phyloP scores from a whole-genome alignment of 805 yeast genomes.

The Metschnikowia proteae region DNA sequence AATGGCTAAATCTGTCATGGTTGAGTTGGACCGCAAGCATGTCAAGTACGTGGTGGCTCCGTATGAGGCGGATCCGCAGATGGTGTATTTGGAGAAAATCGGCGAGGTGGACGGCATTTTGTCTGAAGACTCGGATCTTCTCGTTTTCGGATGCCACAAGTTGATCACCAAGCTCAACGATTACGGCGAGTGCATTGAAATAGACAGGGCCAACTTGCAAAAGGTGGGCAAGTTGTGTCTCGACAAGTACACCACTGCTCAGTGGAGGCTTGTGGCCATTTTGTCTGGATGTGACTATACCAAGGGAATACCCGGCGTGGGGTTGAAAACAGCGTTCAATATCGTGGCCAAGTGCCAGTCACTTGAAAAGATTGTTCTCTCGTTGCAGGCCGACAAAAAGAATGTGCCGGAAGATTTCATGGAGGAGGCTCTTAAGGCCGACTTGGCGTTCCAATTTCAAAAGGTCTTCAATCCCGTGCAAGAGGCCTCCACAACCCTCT shows the following conservation, averaged over 20 bases:
- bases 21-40: slow-evolving; percentile 52
- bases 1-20: slow-evolving; percentile 86
- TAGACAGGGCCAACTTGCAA: slow-evolving; percentile 53
- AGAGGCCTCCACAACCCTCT: slow-evolving; percentile 51
- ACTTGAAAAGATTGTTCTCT: slow-evolving; percentile 53
- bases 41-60: slow-evolving; percentile 90
- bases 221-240: slow-evolving; percentile 49
- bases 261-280: slow-evolving; percentile 74
- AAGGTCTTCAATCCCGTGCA: slow-evolving; percentile 73
- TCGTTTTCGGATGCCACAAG: slow-evolving; percentile 77
- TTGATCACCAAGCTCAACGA: slow-evolving; percentile 82
- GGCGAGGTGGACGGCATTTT: slow-evolving; percentile 81
- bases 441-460: slow-evolving; percentile 77
- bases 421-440: slow-evolving; percentile 61
- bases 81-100: slow-evolving; percentile 78
- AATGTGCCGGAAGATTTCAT: slow-evolving; percentile 55
- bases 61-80: slow-evolving; percentile 96
- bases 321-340: slow-evolving; percentile 69
- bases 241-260: slow-evolving; percentile 47
- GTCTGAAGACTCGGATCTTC: slow-evolving; percentile 90
- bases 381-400: slow-evolving; percentile 60
- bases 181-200: slow-evolving; percentile 67
- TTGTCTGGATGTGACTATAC: slow-evolving; percentile 97
- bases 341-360: slow-evolving; percentile 49
- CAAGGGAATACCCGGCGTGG: slow-evolving; percentile 77